Conservation (phyloP, 169 alveolate species). For the Cryptosporidium viatorum region DNA sequence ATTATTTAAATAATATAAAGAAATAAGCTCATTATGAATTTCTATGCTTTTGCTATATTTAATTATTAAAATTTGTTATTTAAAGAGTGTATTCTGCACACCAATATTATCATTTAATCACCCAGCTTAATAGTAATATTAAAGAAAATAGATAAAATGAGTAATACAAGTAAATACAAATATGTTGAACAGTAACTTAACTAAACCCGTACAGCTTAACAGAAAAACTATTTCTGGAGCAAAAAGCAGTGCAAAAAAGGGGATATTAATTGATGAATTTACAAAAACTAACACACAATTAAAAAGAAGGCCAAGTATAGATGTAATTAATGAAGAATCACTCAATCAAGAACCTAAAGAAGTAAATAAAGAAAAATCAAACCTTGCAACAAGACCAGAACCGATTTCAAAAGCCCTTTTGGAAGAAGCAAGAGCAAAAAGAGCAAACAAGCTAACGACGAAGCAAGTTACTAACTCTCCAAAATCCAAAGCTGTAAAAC, state of each 20-base stretch:
- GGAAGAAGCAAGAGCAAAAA: slow-evolving; percentile 71
- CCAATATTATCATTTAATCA: background rate
- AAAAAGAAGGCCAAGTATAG: slow-evolving; percentile 64
- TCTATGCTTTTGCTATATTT: no score
- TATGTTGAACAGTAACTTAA: slow-evolving; percentile 44
- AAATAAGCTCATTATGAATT: no score
- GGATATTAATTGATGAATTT: background rate
- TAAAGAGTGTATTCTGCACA: slow-evolving; percentile 11
- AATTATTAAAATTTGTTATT: no score
- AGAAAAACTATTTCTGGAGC: slow-evolving; percentile 37
- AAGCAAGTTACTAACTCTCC: slow-evolving; percentile 39
- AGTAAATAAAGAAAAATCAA: background rate
- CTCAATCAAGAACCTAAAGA: background rate
- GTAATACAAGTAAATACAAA: background rate
- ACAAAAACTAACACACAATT: background rate
- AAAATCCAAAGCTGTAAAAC: slow-evolving; percentile 17
- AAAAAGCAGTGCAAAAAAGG: slow-evolving; percentile 16
- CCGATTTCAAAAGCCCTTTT: slow-evolving; percentile 59
- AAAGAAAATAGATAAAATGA: background rate
- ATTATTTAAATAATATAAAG: no score
- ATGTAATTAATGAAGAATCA: background rate
- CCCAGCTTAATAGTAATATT: background rate
- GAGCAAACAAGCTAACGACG: slow-evolving; percentile 8
- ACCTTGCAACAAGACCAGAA: slow-evolving; percentile 65
- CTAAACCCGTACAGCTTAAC: slow-evolving; percentile 62